These are phyloP conservation scores for Poa pratensis DNA, from an alignment of 176 grass and related monocot species.

Conservation along the genomic window DNA sequence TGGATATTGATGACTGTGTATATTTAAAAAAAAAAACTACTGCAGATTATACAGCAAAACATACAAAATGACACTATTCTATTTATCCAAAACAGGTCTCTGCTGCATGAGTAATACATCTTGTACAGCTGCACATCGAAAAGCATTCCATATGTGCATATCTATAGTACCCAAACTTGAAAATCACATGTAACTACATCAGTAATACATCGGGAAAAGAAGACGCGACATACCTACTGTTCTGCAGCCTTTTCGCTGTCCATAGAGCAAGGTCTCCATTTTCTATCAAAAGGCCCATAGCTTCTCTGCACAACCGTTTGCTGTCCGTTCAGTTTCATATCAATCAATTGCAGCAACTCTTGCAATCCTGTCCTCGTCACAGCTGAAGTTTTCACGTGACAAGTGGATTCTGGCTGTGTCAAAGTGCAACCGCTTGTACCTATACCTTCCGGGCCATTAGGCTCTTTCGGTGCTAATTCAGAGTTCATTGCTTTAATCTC, in stretches of 20 bases:
- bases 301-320: conserved; percentile 65
- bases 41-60: conserved; percentile 2
- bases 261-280: conserved; percentile 71
- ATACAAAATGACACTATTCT: conserved; percentile 20
- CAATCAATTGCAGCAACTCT: conserved; percentile 72
- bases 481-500: conserved; percentile 23
- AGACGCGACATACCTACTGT: conserved; percentile 54
- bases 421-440: conserved; percentile 22
- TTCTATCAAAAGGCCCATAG: conserved; percentile 74
- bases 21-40: background rate
- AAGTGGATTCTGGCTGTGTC: conserved; percentile 45
- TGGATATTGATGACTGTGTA: background rate
- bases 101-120: background rate
- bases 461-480: conserved; percentile 36
- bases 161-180: conserved; percentile 2
- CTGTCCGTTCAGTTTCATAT: conserved; percentile 64
- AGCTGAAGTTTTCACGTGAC: conserved; percentile 82
- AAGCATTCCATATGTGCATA: background rate
- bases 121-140: conserved; percentile 23
- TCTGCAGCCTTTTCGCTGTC: conserved; percentile 64
- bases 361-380: conserved; percentile 75
- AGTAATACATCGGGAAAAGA: background rate
- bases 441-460: conserved; percentile 23
- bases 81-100: background rate
- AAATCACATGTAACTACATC: conserved; percentile 22